Conservation (phyloP, 192 early-diverging fungal genomes). For the Entomortierella lignicola region DNA sequence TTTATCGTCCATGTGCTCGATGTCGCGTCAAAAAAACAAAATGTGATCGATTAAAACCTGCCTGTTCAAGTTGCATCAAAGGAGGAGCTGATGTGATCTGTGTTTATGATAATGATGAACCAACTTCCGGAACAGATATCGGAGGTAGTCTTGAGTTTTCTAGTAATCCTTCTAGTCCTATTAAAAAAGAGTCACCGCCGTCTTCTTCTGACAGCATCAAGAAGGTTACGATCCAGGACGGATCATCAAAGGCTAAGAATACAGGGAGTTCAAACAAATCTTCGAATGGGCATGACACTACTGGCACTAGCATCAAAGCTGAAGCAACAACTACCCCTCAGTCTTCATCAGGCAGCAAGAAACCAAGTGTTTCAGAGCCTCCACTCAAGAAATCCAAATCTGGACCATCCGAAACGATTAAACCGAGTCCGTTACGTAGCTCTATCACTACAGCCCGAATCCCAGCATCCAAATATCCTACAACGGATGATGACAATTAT, state of each 20-base stretch:
- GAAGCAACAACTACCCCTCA: background rate
- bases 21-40: conserved; percentile 49
- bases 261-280: background rate
- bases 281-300: background rate
- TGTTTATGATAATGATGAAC: conserved; percentile 51
- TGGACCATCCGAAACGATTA: conserved; percentile 1
- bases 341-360: background rate
- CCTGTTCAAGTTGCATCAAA: conserved; percentile 43
- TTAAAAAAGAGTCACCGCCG: background rate
- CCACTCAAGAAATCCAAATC: conserved; percentile 4
- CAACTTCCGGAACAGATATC: background rate
- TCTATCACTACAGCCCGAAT: background rate
- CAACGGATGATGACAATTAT: background rate
- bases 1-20: conserved; percentile 46
- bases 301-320: background rate
- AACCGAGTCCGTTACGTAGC: conserved; percentile 8
- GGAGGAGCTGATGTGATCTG: conserved; percentile 19
- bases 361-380: background rate
- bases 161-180: background rate
- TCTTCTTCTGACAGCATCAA: background rate
- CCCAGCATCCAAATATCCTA: background rate
- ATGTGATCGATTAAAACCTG: conserved; percentile 39
- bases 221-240: background rate
- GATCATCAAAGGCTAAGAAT: background rate
- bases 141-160: background rate